A percentile compares a stretch with the other conserved stretches of the same genome.
Conservation (phyloP, 1,139 yeast genomes). For the Cylindricascospora bacillispora region DNA sequence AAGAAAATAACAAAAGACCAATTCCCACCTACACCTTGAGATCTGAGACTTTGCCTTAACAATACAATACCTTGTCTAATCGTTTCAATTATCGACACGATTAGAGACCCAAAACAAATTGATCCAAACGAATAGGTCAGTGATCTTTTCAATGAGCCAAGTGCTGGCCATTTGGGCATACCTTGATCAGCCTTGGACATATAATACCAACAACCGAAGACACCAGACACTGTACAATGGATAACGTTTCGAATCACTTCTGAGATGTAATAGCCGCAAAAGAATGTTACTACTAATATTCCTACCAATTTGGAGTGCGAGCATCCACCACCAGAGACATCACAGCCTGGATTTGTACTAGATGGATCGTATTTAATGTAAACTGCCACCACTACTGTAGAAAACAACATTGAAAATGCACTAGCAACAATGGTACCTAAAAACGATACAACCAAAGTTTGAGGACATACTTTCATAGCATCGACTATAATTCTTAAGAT, state of each 20-base stretch:
- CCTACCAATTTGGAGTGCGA: conserved; percentile 59
- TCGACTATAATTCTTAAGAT: conserved; percentile 62
- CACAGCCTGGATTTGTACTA: conserved; percentile 35
- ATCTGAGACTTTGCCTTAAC: conserved; percentile 29
- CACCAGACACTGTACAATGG: conserved; percentile 74
- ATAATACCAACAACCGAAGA: conserved; percentile 88
- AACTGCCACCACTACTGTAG: conserved; percentile 57
- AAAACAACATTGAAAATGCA: conserved; percentile 52
- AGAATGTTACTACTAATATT: conserved; percentile 50
- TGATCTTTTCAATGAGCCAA: conserved; percentile 73
- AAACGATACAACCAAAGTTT: conserved; percentile 50
- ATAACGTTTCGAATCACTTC: conserved; percentile 79
- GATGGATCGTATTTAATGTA: conserved; percentile 59
- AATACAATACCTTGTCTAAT: conserved; percentile 38
- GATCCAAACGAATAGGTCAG: conserved; percentile 84
- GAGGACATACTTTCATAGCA: conserved; percentile 60
- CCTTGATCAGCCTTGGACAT: conserved; percentile 68
- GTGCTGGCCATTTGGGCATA: conserved; percentile 66
- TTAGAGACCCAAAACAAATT: conserved; percentile 74
- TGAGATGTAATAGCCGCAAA: conserved; percentile 76
- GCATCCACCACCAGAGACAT: conserved; percentile 51
- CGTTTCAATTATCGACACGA: conserved; percentile 65
- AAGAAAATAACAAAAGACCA: conserved; percentile 44
- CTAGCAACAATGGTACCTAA: conserved; percentile 55
- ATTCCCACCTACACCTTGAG: conserved; percentile 42